phyloP scores from a whole-genome alignment of 2,329 filamentous ascomycete genomes.

The Verticillium dahliae region DNA sequence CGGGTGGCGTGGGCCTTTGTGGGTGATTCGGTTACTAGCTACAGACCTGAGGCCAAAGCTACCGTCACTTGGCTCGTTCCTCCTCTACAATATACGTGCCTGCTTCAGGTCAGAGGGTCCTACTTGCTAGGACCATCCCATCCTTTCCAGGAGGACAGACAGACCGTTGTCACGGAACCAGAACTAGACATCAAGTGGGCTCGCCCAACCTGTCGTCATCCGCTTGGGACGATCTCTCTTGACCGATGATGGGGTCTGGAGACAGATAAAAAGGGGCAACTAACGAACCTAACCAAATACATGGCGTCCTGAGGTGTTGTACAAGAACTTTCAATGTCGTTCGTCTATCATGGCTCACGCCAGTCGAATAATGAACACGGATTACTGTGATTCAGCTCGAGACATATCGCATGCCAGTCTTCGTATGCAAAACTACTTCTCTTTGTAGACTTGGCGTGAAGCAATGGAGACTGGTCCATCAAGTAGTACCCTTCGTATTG shows the following conservation, averaged over 20 bases:
- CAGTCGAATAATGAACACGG: neutral
- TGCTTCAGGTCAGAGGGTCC: neutral
- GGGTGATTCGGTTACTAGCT: neutral
- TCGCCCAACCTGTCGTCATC: neutral
- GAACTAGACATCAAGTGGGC: neutral
- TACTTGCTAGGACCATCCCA: neutral
- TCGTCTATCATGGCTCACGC: neutral
- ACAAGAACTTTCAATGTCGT: neutral
- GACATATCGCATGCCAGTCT: neutral
- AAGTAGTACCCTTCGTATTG: neutral
- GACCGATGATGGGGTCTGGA: neutral
- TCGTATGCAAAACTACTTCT: conserved; percentile 20
- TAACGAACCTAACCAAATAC: neutral
- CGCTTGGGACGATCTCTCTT: neutral
- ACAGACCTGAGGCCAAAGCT: neutral
- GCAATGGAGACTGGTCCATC: conserved; percentile 34
- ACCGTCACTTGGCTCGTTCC: neutral
- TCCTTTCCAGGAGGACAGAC: neutral
- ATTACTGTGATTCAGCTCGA: neutral
- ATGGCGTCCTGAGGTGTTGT: neutral
- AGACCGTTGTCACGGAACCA: neutral
- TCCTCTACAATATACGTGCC: neutral
- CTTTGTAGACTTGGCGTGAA: conserved; percentile 57
- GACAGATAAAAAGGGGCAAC: neutral
- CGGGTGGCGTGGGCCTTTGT: neutral